These are phyloP conservation scores for Solioccasus polychromus DNA, from an alignment of 768 basidiomycete species.

Conservation along the genomic window DNA sequence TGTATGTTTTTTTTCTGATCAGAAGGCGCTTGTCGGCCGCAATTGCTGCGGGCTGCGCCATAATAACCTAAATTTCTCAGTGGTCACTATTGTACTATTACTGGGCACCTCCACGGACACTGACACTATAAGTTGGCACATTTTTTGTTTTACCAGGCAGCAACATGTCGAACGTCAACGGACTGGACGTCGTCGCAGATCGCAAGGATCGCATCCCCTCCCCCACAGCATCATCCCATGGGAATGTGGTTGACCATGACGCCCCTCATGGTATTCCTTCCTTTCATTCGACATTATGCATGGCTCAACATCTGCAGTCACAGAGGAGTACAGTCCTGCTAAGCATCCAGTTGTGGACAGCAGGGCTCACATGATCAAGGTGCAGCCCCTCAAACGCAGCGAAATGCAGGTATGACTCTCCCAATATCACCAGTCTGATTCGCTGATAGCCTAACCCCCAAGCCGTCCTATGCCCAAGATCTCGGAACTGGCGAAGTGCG, in stretches of 20 bases:
- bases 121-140: constrained; percentile 17
- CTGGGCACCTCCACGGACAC: no score
- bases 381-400: constrained; percentile 80
- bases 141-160: background rate
- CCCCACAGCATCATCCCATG: constrained; percentile 36
- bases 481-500: constrained; percentile 62
- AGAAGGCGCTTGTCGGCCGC: constrained; percentile 3
- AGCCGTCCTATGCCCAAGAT: constrained; percentile 94
- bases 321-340: constrained; percentile 48
- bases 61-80: constrained; percentile 3
- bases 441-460: constrained; percentile 5
- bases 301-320: constrained; percentile 45
- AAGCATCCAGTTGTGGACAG: constrained; percentile 30
- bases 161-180: constrained; percentile 27
- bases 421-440: background rate
- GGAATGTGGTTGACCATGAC: constrained; percentile 72
- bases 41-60: constrained; percentile 5
- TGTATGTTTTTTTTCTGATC: background rate
- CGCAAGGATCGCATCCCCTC: constrained; percentile 54
- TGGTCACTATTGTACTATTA: no score
- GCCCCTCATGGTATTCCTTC: constrained; percentile 53
- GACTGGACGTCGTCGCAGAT: constrained; percentile 31
- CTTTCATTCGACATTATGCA: constrained; percentile 1
- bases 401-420: constrained; percentile 77
- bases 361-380: constrained; percentile 56